A percentile compares a stretch with the other conserved stretches of the same genome.
These are phyloP conservation scores for Mucor circinelloides DNA, from an alignment of 371 early-diverging fungal genomes.

Conservation along the genomic window DNA sequence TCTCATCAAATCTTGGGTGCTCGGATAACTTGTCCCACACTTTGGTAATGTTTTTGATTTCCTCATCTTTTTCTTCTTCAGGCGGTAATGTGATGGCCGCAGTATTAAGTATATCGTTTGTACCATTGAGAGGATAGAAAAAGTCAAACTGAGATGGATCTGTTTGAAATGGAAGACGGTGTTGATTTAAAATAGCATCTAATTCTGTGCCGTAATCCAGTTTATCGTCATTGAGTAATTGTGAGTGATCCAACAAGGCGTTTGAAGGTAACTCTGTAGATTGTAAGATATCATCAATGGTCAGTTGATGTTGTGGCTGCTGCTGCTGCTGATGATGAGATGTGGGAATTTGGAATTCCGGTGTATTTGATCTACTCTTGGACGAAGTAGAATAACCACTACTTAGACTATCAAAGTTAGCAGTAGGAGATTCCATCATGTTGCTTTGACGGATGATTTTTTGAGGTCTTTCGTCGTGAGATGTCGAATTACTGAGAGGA, in stretches of 20 bases:
- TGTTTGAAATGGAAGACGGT: slow-evolving; percentile 8
- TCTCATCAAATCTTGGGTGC: slow-evolving; percentile 59
- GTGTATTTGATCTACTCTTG: slow-evolving; percentile 22
- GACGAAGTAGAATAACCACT: slow-evolving; percentile 12
- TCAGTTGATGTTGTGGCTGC: background rate
- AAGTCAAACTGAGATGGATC: slow-evolving; percentile 31
- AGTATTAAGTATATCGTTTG: slow-evolving; percentile 5
- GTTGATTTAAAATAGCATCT: slow-evolving; percentile 13
- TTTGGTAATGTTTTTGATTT: slow-evolving; percentile 52
- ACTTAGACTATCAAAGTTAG: slow-evolving; percentile 9
- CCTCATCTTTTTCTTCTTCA: background rate
- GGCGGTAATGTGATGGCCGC: background rate
- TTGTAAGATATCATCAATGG: slow-evolving; percentile 19
- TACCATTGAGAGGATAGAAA: slow-evolving; percentile 17
- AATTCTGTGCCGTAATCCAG: slow-evolving; percentile 8
- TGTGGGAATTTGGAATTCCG: slow-evolving; percentile 4
- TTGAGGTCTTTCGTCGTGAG: slow-evolving; percentile 21
- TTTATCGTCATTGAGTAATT: slow-evolving; percentile 8
- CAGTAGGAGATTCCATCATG: background rate
- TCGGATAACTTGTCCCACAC: slow-evolving; percentile 58
- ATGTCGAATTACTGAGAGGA: slow-evolving; percentile 31
- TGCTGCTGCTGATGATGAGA: background rate
- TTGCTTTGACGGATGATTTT: slow-evolving; percentile 24
- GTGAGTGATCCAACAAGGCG: slow-evolving; percentile 21
- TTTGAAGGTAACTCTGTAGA: slow-evolving; percentile 12